These are phyloP conservation scores for Coemansia sp. DNA, from an alignment of 192 early-diverging fungal genomes.

Conservation along the genomic window DNA sequence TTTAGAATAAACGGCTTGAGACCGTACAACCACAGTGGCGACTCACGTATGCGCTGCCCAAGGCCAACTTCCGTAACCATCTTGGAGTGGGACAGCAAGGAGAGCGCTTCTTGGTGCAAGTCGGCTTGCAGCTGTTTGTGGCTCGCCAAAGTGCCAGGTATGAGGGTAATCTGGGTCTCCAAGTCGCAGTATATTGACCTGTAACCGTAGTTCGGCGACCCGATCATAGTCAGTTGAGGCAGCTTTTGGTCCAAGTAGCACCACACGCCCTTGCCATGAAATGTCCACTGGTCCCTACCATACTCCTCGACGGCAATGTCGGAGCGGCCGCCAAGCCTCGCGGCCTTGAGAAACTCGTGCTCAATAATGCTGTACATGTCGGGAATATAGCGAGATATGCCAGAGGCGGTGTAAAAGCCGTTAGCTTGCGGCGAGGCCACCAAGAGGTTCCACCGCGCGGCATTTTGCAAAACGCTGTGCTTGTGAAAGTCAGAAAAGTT, in stretches of 20 bases:
- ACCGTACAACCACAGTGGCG: constrained; percentile 42
- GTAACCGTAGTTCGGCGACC: constrained; percentile 92
- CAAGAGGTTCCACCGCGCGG: constrained; percentile 66
- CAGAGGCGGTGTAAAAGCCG: constrained; percentile 83
- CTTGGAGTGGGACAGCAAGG: constrained; percentile 28
- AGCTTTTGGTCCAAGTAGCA: constrained; percentile 56
- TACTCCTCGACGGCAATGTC: constrained; percentile 77
- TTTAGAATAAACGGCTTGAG: constrained; percentile 47
- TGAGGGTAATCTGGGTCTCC: constrained; percentile 79
- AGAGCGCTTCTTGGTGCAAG: constrained; percentile 41
- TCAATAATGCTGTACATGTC: constrained; percentile 89
- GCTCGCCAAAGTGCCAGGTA: constrained; percentile 61
- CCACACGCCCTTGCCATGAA: constrained; percentile 94
- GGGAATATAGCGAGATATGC: constrained; percentile 84
- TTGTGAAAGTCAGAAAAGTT: constrained; percentile 79
- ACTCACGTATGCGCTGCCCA: constrained; percentile 14
- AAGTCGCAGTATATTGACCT: constrained; percentile 87
- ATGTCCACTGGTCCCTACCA: constrained; percentile 81
- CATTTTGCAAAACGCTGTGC: constrained; percentile 57
- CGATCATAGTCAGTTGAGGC: constrained; percentile 78
- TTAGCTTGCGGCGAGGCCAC: constrained; percentile 92
- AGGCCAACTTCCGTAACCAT: constrained; percentile 30
- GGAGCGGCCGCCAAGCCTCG: constrained; percentile 28
- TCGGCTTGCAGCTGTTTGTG: constrained; percentile 58
- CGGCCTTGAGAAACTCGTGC: constrained; percentile 60